These are phyloP conservation scores for Pelargonium australe DNA, from an alignment of 441 rosid genomes.

Conservation along the genomic window DNA sequence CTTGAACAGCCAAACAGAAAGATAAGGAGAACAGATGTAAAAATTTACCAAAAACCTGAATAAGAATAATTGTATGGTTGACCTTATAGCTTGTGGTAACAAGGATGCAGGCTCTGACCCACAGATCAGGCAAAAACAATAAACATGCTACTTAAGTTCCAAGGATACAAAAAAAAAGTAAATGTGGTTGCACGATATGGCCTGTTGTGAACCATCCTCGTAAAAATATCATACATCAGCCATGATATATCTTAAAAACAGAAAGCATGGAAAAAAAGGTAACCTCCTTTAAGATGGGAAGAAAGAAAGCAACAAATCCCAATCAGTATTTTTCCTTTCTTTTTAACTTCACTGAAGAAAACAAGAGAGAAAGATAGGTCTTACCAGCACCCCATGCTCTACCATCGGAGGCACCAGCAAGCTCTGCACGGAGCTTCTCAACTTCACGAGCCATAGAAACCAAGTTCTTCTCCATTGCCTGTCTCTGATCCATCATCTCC, in stretches of 20 bases:
- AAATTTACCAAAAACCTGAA: neutral
- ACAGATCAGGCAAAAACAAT: neutral
- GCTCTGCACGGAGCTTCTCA: conserved; percentile 86
- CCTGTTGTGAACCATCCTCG: too few species aligned
- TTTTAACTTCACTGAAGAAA: neutral
- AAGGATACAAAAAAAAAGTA: too few species aligned
- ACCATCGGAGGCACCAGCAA: conserved; percentile 43
- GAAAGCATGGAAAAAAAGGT: neutral
- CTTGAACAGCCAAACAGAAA: conserved; percentile 25
- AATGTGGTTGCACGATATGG: too few species aligned
- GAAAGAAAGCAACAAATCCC: neutral
- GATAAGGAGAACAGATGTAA: neutral
- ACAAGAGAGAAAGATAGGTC: neutral
- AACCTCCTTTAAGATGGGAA: neutral
- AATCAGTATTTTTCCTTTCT: neutral
- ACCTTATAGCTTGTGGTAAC: neutral
- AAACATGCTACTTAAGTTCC: too few species aligned
- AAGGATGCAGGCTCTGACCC: neutral
- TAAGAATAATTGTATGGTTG: too few species aligned
- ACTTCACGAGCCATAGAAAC: conserved; percentile 99
- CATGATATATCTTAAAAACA: neutral
- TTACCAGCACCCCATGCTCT: conserved; percentile 74
- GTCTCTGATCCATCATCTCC: conserved; percentile 87
- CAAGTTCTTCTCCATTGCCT: conserved; percentile 86
- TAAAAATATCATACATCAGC: neutral